Percentiles rank a stretch among this genome's conserved stretches.
Evolutionary conservation across 78 protist species (phyloP).

Genomic region (Trichosphaerium sp.): DNA sequence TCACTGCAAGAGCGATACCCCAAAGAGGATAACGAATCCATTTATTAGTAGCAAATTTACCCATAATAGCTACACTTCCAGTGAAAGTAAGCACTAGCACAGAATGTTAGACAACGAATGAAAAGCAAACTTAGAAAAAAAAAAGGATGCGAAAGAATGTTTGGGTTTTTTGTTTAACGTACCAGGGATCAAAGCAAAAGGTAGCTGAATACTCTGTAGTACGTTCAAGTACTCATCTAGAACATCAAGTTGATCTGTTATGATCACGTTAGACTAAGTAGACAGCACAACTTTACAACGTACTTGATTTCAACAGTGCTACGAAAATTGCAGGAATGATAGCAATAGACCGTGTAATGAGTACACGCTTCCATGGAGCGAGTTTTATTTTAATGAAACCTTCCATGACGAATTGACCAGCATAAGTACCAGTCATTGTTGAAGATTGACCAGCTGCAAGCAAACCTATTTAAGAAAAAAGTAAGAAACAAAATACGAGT

Average conservation of each 20-base stretch:
- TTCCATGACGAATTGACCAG: slow-evolving; percentile 78
- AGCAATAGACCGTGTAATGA: slow-evolving; percentile 61
- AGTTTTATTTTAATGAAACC: slow-evolving; percentile 59
- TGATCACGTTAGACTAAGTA: neutral
- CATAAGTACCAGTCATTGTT: slow-evolving; percentile 72
- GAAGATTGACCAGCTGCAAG: slow-evolving; percentile 71
- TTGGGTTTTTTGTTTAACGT: too few species aligned
- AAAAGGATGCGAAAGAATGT: too few species aligned
- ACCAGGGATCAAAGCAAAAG: slow-evolving; percentile 68
- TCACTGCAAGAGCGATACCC: too few species aligned
- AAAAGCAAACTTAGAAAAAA: too few species aligned
- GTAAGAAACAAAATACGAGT: too few species aligned
- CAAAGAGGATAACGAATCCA: too few species aligned
- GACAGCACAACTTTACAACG: neutral
- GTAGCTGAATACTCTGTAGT: slow-evolving; percentile 62
- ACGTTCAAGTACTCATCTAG: slow-evolving; percentile 59
- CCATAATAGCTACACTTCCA: too few species aligned
- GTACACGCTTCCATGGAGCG: slow-evolving; percentile 51
- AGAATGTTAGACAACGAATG: too few species aligned
- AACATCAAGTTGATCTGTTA: slow-evolving; percentile 6
- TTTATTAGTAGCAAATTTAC: too few species aligned
- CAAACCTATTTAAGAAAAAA: too few species aligned
- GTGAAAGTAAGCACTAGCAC: too few species aligned
- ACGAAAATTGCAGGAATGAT: slow-evolving; percentile 59
- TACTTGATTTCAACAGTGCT: slow-evolving; percentile 4